Evolutionary conservation across 441 rosid species (phyloP).

Genomic region (Capsella rubella): DNA sequence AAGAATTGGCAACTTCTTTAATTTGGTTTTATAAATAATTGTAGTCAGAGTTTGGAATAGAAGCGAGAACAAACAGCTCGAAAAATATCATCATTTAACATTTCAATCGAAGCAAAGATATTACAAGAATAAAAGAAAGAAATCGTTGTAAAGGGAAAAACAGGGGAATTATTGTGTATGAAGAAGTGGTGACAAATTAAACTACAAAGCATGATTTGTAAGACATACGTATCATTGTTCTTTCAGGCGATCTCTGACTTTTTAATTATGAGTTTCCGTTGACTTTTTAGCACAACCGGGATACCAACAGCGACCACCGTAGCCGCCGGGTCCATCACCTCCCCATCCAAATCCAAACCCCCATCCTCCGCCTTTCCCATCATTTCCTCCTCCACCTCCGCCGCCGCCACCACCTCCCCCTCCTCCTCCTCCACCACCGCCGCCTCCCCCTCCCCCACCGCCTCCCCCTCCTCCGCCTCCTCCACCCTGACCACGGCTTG

Average conservation of each 20-base stretch:
- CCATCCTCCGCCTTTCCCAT: constrained; percentile 38
- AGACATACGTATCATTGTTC: constrained; percentile 2
- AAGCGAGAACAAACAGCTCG: not conserved
- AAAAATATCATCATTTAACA: not conserved
- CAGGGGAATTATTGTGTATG: constrained; percentile 25
- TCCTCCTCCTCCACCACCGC: not conserved
- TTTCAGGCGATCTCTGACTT: not conserved
- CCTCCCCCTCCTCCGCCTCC: constrained; percentile 16
- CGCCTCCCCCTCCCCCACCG: not conserved
- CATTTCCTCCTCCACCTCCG: constrained; percentile 37
- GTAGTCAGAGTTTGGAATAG: constrained; percentile 1
- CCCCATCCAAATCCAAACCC: constrained; percentile 43
- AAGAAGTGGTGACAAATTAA: not conserved
- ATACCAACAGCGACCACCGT: constrained; percentile 43
- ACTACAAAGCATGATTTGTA: constrained; percentile 30
- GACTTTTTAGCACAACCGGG: constrained; percentile 43
- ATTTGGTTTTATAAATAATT: not conserved
- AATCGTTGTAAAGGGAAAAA: constrained; percentile 8
- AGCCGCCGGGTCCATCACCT: constrained; percentile 35
- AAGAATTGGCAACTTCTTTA: not conserved
- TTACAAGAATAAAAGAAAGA: not conserved
- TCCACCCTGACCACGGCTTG: constrained; percentile 7
- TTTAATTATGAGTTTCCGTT: constrained; percentile 32
- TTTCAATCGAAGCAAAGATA: constrained; percentile 8
- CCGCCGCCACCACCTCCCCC: not conserved